Percentiles rank a stretch among this genome's conserved stretches.
Evolutionary conservation across 1,284 basidiomycete genomes (phyloP).

Genomic region (Ustilago bromivora): DNA sequence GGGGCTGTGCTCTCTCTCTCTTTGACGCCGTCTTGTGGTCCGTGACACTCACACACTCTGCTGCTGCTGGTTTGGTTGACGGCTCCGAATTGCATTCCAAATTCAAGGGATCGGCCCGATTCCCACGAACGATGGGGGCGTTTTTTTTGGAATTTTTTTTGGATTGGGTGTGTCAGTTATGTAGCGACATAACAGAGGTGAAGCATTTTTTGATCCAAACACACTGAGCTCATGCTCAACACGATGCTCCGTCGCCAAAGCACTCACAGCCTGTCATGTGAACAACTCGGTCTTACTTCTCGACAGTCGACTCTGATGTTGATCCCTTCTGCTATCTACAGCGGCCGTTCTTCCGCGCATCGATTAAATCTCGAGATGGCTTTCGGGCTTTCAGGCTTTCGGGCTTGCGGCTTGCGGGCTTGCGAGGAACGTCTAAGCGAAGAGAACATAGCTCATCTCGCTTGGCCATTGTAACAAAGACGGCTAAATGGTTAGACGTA

Average conservation of each 20-base stretch:
- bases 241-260: no score
- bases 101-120: background rate
- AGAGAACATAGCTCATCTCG: background rate
- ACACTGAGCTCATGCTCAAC: no score
- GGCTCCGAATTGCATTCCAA: background rate
- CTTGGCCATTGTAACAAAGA: background rate
- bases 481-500: background rate
- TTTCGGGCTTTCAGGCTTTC: no score
- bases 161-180: background rate
- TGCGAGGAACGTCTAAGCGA: background rate
- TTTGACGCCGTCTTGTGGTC: constrained; percentile 4
- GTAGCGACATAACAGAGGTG: background rate
- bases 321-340: no score
- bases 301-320: no score
- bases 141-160: background rate
- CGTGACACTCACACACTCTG: constrained; percentile 1
- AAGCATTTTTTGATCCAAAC: no score
- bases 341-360: no score
- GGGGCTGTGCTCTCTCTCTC: constrained; percentile 18
- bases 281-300: no score
- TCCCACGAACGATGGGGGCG: background rate
- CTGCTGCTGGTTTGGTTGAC: background rate
- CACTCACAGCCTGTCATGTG: no score
- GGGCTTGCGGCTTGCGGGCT: background rate
- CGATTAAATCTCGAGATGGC: no score